Evolutionary conservation across 2,329 filamentous ascomycete species (phyloP).

Genomic region (Xylariaceae sp.): DNA sequence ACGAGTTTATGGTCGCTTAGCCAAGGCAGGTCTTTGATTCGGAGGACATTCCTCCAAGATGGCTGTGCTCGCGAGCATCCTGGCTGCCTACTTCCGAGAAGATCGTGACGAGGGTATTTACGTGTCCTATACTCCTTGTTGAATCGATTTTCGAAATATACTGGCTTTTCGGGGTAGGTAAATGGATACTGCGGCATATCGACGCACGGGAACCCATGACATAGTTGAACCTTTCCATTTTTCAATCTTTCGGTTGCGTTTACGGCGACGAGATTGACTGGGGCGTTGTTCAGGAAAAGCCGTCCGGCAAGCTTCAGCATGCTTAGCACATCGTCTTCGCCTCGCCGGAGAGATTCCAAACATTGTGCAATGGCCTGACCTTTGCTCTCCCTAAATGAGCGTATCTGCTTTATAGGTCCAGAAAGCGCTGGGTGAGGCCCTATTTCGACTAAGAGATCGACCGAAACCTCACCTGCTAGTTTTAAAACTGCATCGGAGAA

Average conservation of each 20-base stretch:
- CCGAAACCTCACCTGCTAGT: neutral
- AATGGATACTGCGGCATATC: neutral
- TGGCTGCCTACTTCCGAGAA: constrained; percentile 33
- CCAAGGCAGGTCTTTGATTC: neutral
- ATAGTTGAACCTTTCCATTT: too few relatives aligned
- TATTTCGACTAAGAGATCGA: constrained; percentile 7
- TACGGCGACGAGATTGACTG: constrained; percentile 3
- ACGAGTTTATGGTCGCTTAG: neutral
- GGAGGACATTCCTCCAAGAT: constrained; percentile 17
- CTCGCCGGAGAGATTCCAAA: constrained; percentile 2
- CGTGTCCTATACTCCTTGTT: constrained; percentile 10
- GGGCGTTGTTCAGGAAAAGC: constrained; percentile 1
- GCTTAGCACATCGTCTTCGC: neutral
- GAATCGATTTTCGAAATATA: neutral
- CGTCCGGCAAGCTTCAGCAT: constrained; percentile 2
- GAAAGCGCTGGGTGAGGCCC: constrained; percentile 8
- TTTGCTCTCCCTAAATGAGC: neutral
- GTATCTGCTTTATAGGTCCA: constrained; percentile 7
- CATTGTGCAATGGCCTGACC: neutral
- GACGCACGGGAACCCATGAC: neutral
- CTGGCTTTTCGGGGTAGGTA: neutral
- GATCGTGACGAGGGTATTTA: constrained; percentile 35
- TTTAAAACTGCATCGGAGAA: constrained; percentile 3
- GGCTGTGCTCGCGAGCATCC: neutral
- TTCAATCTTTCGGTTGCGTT: constrained; percentile 1